Evolutionary conservation across 306 rosid species (phyloP).

Genomic region (Glycyrrhiza uralensis): DNA sequence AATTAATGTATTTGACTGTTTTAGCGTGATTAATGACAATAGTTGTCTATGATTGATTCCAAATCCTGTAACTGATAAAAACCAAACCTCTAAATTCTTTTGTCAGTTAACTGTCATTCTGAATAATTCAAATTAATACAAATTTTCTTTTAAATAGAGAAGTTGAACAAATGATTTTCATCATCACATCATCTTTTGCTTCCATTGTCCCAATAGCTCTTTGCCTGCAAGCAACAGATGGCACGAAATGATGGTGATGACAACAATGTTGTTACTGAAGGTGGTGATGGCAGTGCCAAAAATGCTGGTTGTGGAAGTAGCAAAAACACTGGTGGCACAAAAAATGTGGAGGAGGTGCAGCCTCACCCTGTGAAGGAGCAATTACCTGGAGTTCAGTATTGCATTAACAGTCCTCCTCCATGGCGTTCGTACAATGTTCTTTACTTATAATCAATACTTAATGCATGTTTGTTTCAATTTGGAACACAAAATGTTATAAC

Average conservation of each 20-base stretch:
- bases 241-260: too few relatives aligned
- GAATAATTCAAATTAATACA: not conserved
- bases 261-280: too few relatives aligned
- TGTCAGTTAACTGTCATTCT: not conserved
- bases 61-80: not conserved
- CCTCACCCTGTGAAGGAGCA: slow-evolving; percentile 49
- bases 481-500: not conserved
- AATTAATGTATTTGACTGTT: not conserved
- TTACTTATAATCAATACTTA: not conserved
- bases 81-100: not conserved
- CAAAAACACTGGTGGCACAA: not conserved
- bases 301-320: not conserved
- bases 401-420: slow-evolving; percentile 80
- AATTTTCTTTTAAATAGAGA: too few relatives aligned
- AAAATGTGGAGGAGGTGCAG: slow-evolving; percentile 1
- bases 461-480: not conserved
- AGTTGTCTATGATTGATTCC: not conserved
- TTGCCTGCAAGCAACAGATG: too few relatives aligned
- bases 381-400: slow-evolving; percentile 70
- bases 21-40: not conserved
- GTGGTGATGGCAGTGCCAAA: not conserved
- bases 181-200: too few relatives aligned
- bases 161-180: too few relatives aligned
- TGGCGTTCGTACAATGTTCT: slow-evolving; percentile 51
- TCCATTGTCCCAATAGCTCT: too few relatives aligned